Conservation (phyloP, 1,139 yeast genomes). For the Groenewaldozyma sp. region DNA sequence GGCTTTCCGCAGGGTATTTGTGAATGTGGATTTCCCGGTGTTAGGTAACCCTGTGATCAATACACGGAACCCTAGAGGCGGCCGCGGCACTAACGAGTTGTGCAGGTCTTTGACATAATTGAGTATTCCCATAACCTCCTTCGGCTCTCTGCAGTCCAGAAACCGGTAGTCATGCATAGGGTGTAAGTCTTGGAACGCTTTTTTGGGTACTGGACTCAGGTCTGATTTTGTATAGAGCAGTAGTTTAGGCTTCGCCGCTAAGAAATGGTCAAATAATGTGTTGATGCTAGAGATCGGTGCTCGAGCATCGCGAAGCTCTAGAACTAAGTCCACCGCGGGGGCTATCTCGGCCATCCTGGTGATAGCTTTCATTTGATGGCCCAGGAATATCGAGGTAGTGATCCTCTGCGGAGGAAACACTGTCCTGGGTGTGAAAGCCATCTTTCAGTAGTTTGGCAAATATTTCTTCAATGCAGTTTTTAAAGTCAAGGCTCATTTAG, state of each 20-base stretch:
- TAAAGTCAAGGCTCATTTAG: no score
- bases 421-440: constrained; percentile 27
- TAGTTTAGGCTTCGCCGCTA: constrained; percentile 49
- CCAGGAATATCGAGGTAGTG: constrained; percentile 72
- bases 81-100: constrained; percentile 38
- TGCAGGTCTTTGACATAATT: constrained; percentile 34
- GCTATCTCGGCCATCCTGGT: constrained; percentile 59
- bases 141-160: constrained; percentile 48
- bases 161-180: constrained; percentile 37
- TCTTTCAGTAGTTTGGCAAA: no score
- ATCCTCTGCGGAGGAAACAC: constrained; percentile 56
- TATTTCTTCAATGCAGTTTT: no score
- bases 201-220: constrained; percentile 20
- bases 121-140: constrained; percentile 46
- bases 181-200: constrained; percentile 46
- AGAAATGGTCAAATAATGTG: constrained; percentile 61
- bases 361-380: constrained; percentile 82
- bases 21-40: constrained; percentile 91
- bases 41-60: constrained; percentile 94
- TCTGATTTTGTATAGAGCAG: constrained; percentile 67
- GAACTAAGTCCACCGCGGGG: constrained; percentile 69
- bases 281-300: constrained; percentile 85
- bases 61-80: constrained; percentile 72
- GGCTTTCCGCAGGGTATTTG: constrained; percentile 59
- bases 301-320: constrained; percentile 81